Percentiles rank a stretch among this genome's conserved stretches.
phyloP scores from a whole-genome alignment of 306 rosid genomes.

The Cucurbita moschata region DNA sequence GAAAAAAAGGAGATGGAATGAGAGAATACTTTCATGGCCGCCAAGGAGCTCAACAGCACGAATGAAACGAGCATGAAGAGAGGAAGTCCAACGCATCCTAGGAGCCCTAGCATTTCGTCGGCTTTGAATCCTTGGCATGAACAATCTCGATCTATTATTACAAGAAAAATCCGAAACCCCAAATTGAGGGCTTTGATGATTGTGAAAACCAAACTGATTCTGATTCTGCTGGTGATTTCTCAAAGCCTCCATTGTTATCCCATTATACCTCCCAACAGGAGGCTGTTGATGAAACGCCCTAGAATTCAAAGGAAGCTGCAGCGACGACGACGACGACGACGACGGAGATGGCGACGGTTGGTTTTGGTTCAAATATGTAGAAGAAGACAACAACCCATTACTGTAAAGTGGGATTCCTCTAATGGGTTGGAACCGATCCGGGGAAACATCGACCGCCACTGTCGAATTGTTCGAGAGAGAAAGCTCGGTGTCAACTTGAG shows the following conservation, averaged over 20 bases:
- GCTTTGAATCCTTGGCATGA: conserved; percentile 28
- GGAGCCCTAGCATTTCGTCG: conserved; percentile 81
- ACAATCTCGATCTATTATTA: conserved; percentile 33
- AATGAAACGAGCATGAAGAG: conserved; percentile 79
- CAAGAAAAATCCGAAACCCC: conserved; percentile 28
- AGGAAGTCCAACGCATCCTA: conserved; percentile 89
- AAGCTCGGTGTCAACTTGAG: conserved; percentile 15
- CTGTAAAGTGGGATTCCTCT: conserved; percentile 56
- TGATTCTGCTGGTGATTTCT: conserved; percentile 8
- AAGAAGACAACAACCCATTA: conserved; percentile 14
- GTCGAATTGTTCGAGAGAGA: conserved; percentile 21
- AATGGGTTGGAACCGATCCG: conserved; percentile 26
- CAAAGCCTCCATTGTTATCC: conserved; percentile 7
- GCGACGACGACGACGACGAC: conserved; percentile 5
- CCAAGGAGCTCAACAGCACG: conserved; percentile 91
- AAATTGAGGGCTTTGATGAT: conserved; percentile 12
- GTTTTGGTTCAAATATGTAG: conserved; percentile 14
- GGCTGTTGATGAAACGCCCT: background rate
- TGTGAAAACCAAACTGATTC: background rate
- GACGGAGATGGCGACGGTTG: conserved; percentile 11
- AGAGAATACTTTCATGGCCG: conserved; percentile 72
- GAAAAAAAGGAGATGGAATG: background rate
- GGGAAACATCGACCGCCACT: conserved; percentile 13
- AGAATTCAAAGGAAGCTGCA: conserved; percentile 2
- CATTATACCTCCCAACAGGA: background rate